These are phyloP conservation scores for Psilocybe azurescens DNA, from an alignment of 768 basidiomycete genomes.

Conservation along the genomic window DNA sequence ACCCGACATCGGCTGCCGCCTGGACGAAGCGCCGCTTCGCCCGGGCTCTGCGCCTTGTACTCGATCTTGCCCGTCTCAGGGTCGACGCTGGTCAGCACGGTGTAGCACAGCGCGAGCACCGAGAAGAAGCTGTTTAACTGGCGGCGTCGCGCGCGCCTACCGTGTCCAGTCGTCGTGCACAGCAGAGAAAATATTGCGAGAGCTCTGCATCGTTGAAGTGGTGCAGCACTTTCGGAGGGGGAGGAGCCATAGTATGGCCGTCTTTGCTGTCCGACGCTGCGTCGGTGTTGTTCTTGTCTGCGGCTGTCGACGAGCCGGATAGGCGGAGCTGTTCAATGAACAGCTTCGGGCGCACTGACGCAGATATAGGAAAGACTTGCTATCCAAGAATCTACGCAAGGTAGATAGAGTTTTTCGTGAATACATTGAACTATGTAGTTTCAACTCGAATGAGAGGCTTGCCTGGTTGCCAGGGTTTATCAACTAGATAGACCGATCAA, in stretches of 20 bases:
- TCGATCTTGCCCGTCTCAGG: constrained; percentile 74
- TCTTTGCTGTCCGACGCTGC: not conserved
- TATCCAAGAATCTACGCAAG: too few relatives aligned
- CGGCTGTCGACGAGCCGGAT: constrained; percentile 37
- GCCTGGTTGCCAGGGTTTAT: too few relatives aligned
- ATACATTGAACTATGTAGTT: too few relatives aligned
- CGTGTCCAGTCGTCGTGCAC: constrained; percentile 55
- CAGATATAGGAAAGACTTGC: too few relatives aligned
- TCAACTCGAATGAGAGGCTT: too few relatives aligned
- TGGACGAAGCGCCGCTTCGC: constrained; percentile 97
- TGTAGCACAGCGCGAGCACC: constrained; percentile 92
- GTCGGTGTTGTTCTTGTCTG: not conserved
- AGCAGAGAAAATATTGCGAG: constrained; percentile 66
- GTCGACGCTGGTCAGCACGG: constrained; percentile 81
- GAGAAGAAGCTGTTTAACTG: constrained; percentile 90
- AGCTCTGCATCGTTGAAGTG: constrained; percentile 69
- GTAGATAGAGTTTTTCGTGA: too few relatives aligned
- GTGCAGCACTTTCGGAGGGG: constrained; percentile 28
- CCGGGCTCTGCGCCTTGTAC: constrained; percentile 98
- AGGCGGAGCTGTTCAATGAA: constrained; percentile 23
- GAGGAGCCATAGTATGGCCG: constrained; percentile 11
- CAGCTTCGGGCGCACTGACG: too few relatives aligned
- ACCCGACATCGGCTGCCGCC: constrained; percentile 95
- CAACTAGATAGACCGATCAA: too few relatives aligned
- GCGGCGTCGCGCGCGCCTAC: constrained; percentile 63